Evolutionary conservation across 2,329 filamentous ascomycete species (phyloP).

Genomic region (Blastomyces silverae): DNA sequence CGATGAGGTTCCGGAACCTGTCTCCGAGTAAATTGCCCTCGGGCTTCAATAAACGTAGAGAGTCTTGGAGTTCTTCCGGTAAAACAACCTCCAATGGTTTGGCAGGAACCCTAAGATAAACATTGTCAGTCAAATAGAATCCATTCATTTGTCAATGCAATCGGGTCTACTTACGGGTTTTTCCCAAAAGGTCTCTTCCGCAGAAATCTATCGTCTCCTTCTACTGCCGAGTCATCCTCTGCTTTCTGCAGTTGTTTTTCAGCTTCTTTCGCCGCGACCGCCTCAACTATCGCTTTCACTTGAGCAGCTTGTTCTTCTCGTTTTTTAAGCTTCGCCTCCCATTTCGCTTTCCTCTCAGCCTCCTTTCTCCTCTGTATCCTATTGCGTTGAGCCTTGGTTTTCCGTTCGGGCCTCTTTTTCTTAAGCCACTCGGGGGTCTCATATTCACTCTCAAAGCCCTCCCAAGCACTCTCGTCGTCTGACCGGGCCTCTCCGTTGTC

Average conservation of each 20-base stretch:
- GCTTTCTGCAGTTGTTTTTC: conserved; percentile 30
- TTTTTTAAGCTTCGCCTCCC: conserved; percentile 67
- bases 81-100: conserved; percentile 74
- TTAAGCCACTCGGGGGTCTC: conserved; percentile 58
- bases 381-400: conserved; percentile 81
- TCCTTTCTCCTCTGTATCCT: conserved; percentile 83
- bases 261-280: conserved; percentile 45
- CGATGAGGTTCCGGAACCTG: conserved; percentile 78
- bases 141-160: conserved; percentile 2
- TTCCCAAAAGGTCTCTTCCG: conserved; percentile 69
- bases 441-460: conserved; percentile 74
- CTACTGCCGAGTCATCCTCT: conserved; percentile 38
- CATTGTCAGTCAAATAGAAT: conserved; percentile 7
- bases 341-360: conserved; percentile 67
- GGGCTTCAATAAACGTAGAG: conserved; percentile 74
- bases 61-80: conserved; percentile 74
- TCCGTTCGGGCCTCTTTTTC: conserved; percentile 72
- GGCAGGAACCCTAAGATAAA: conserved; percentile 50
- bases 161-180: conserved; percentile 33
- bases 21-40: conserved; percentile 95
- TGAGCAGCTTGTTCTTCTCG: conserved; percentile 64
- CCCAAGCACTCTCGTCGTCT: conserved; percentile 89
- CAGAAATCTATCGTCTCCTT: conserved; percentile 57
- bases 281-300: conserved; percentile 61
- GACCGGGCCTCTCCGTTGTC: conserved; percentile 68